Evolutionary conservation across 768 basidiomycete genomes (phyloP), one percentile per base, ranked within the genome.

Genomic region (Boletus rex-veris): DNA sequence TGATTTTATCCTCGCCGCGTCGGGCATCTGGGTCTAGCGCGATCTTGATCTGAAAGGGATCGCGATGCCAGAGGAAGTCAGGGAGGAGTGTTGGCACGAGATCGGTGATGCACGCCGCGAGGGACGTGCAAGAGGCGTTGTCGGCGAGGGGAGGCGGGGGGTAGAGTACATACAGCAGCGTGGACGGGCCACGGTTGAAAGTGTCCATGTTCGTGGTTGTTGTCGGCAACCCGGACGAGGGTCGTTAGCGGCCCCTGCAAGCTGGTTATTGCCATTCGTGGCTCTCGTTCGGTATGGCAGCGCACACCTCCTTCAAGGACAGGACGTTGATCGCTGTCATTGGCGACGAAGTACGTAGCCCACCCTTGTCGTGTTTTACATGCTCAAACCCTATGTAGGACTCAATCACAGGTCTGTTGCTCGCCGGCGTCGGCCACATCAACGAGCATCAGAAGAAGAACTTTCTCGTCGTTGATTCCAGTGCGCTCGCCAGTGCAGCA

Each of bases 381-480:
- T 36, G 53, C 60, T 64, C 39, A 63, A 44, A 48, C 51, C 19
- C 4, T 3, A 28, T 50, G 21, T 64, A 99, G 96, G 97, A 99
- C 75, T 92, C 96, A 4, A 91, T 98, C 57, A 98, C 97, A 0
- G 97, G 97, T 39, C 80, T 98, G 15, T 80, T 99, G 39, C 80
- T 99, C 45, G 97, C 97, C 7, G 97, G 97, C 35, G 82, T 98
- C 43, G 97, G 97, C 1, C 90, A 99, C 71, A 79, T 98, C 58
- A 86, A 88, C 62, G 84, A 89, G 54, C 81, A 88, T 41, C 91
- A 93, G 75, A 91, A 89, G 80, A 97, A 97, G 87, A 99, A 98
- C 76, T 98, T 99, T 71, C 77, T 98, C 43, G 84, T 98, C 31
- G 97, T 98, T 37, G 96, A 98, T 63, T 67, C 86, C 10, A 99